phyloP scores from a whole-genome alignment of 805 yeast species.

The Crinitomyces ghanaensis region DNA sequence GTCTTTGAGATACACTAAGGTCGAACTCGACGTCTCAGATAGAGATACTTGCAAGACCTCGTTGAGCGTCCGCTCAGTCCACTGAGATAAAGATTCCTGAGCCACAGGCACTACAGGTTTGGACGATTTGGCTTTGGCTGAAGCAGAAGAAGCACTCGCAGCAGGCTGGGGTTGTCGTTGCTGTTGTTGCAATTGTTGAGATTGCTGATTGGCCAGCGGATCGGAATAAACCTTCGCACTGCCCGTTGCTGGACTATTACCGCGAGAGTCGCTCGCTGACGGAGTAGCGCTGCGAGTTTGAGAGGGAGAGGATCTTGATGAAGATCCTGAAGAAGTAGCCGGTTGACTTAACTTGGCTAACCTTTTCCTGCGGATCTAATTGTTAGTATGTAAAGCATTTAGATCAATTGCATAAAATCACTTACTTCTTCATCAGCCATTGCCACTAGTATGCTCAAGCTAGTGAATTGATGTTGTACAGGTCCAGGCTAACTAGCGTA shows the following conservation, averaged over 20 bases:
- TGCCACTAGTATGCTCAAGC: conserved; percentile 3
- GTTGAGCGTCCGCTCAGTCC: conserved; percentile 11
- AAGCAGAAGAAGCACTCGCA: conserved; percentile 3
- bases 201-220: conserved; percentile 1
- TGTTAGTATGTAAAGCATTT: background rate
- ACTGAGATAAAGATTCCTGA: too few relatives aligned
- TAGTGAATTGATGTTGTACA: too few relatives aligned
- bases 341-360: conserved; percentile 10
- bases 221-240: conserved; percentile 1
- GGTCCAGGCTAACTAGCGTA: too few relatives aligned
- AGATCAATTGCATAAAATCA: background rate
- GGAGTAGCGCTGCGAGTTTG: conserved; percentile 3
- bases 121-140: background rate
- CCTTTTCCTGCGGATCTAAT: conserved; percentile 17
- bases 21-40: too few relatives aligned
- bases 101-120: background rate
- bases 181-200: conserved; percentile 1
- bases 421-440: conserved; percentile 9
- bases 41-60: conserved; percentile 13
- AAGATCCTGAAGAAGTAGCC: conserved; percentile 1
- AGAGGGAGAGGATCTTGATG: conserved; percentile 1
- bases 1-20: too few relatives aligned
- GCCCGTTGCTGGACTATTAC: too few relatives aligned
- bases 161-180: background rate
- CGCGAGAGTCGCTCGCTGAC: too few relatives aligned